Conservation (phyloP, 2,329 filamentous ascomycete genomes). For the Alternaria sp. region DNA sequence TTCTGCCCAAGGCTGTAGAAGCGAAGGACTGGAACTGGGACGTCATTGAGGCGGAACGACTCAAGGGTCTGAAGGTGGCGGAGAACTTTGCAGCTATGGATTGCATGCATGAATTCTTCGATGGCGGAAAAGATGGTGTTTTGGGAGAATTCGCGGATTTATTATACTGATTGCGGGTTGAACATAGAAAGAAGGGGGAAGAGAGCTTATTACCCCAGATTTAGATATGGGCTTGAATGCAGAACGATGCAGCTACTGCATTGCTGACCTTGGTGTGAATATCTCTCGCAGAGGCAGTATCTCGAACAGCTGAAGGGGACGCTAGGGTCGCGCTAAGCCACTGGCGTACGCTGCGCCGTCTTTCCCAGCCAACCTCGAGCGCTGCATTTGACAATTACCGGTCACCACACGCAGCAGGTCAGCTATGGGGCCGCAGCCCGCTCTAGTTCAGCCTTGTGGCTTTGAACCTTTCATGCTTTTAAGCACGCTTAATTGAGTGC, state of each 20-base stretch:
- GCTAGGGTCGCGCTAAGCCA: constrained; percentile 9
- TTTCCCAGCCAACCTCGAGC: constrained; percentile 8
- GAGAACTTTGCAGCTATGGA: constrained; percentile 65
- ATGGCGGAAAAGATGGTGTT: constrained; percentile 53
- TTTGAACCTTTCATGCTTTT: not conserved
- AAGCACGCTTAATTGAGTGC: not conserved
- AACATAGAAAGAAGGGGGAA: not conserved
- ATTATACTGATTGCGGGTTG: constrained; percentile 26
- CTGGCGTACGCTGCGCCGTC: not conserved
- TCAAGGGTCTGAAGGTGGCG: constrained; percentile 64
- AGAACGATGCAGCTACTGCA: not conserved
- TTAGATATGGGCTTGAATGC: not conserved
- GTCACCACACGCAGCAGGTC: not conserved
- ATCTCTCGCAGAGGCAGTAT: no score
- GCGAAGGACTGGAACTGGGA: constrained; percentile 66
- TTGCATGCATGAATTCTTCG: constrained; percentile 62
- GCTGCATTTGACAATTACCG: constrained; percentile 10
- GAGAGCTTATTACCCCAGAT: constrained; percentile 8
- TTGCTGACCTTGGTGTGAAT: not conserved
- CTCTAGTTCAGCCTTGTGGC: constrained; percentile 8
- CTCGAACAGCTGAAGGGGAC: not conserved
- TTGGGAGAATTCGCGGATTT: constrained; percentile 56
- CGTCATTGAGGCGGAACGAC: constrained; percentile 65
- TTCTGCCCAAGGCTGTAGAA: constrained; percentile 43
- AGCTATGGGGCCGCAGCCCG: not conserved